phyloP scores from a whole-genome alignment of 2,329 filamentous ascomycete genomes.

The Colletotrichum sp. region DNA sequence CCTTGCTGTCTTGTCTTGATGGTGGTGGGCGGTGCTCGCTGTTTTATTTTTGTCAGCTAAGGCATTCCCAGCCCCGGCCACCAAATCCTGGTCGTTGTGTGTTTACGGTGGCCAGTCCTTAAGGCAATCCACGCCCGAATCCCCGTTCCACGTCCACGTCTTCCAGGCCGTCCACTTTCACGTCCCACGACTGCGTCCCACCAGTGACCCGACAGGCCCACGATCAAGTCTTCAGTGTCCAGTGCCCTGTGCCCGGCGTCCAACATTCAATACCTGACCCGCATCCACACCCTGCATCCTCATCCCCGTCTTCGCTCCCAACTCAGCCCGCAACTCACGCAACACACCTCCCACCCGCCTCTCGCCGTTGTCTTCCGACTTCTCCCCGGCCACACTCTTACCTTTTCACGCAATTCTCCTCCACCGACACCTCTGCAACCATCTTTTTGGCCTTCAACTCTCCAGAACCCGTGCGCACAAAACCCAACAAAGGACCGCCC shows the following conservation, averaged over 20 bases:
- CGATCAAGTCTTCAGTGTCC: conserved; percentile 8
- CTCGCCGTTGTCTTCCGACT: conserved; percentile 5
- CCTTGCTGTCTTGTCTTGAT: neutral
- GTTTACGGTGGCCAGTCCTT: neutral
- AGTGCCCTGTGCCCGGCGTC: neutral
- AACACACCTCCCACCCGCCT: conserved; percentile 9
- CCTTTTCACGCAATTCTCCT: neutral
- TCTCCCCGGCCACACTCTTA: neutral
- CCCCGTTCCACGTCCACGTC: neutral
- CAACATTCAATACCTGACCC: neutral
- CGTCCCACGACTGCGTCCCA: neutral
- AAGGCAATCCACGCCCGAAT: neutral
- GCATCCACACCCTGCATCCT: neutral
- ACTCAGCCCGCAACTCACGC: conserved; percentile 5
- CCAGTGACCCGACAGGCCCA: conserved; percentile 2
- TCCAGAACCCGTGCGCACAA: neutral
- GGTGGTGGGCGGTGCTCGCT: neutral
- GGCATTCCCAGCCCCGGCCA: neutral
- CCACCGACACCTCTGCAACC: neutral
- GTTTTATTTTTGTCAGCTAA: conserved; percentile 17
- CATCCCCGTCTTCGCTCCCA: neutral
- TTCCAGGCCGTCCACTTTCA: neutral
- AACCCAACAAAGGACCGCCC: neutral
- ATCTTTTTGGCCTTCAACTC: neutral
- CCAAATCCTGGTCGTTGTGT: neutral